A percentile compares a stretch with the other conserved stretches of the same genome.
phyloP scores from a whole-genome alignment of 1,284 basidiomycete species.

The Cronartium quercuum region DNA sequence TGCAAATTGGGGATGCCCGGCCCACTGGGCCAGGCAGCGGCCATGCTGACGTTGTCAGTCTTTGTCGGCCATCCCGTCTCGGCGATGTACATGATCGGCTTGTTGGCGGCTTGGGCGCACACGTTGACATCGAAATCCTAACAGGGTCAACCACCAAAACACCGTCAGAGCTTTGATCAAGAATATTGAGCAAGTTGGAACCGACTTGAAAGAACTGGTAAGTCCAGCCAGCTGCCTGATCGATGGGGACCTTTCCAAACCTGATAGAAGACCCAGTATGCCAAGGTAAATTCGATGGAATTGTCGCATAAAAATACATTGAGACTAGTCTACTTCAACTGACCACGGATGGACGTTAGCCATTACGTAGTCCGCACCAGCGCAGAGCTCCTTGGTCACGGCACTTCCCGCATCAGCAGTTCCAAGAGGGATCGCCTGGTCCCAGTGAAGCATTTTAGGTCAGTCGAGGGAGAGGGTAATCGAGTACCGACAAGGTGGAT shows the following conservation, averaged over 20 bases:
- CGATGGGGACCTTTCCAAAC: constrained; percentile 62
- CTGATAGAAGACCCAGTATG: constrained; percentile 41
- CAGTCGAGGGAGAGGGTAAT: constrained; percentile 56
- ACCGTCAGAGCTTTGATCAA: too few species aligned
- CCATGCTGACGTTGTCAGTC: constrained; percentile 30
- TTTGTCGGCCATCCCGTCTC: constrained; percentile 92
- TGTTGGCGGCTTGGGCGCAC: constrained; percentile 54
- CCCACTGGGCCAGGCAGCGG: constrained; percentile 59
- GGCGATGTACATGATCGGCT: constrained; percentile 66
- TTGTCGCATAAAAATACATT: neutral
- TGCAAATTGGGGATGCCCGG: constrained; percentile 67
- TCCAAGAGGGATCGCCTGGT: constrained; percentile 63
- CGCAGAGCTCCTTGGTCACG: constrained; percentile 67
- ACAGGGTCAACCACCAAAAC: too few species aligned
- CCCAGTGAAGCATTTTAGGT: constrained; percentile 51
- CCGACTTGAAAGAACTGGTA: constrained; percentile 57
- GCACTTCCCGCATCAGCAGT: constrained; percentile 83
- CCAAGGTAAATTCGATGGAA: constrained; percentile 15
- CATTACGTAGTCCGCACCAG: constrained; percentile 64
- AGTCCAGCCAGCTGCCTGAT: constrained; percentile 65
- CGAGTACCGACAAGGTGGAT: constrained; percentile 52
- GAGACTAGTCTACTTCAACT: neutral
- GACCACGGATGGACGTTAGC: constrained; percentile 72
- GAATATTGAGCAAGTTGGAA: constrained; percentile 41
- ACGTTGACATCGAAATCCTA: constrained; percentile 44